Percentiles rank a stretch among this genome's conserved stretches.
Evolutionary conservation across 1,284 basidiomycete genomes (phyloP).

Genomic region (Microbotryum lychnidis-dioicae): DNA sequence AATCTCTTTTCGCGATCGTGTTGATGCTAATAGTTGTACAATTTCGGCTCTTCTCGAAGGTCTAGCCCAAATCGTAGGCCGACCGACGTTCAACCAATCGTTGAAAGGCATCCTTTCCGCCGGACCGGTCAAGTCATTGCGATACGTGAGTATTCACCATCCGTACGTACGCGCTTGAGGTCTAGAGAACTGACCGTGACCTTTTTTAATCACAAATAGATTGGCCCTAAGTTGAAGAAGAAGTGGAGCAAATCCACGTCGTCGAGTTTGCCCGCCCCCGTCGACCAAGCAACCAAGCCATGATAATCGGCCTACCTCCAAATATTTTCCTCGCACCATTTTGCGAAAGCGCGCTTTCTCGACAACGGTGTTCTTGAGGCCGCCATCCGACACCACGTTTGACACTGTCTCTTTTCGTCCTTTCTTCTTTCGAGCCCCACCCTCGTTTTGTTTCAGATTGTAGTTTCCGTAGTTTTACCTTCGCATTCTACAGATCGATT

Average conservation of each 20-base stretch:
- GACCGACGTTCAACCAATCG: slow-evolving; percentile 73
- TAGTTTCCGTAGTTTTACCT: no score
- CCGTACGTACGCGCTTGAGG: slow-evolving; percentile 56
- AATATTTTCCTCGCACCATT: no score
- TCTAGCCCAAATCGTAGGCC: slow-evolving; percentile 58
- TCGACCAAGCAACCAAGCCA: no score
- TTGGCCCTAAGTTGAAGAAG: slow-evolving; percentile 8
- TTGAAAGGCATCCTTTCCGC: slow-evolving; percentile 79
- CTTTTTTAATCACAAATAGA: background rate
- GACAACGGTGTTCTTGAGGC: no score
- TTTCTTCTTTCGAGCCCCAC: no score
- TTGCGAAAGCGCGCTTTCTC: no score
- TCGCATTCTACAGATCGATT: no score
- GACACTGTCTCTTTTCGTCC: no score
- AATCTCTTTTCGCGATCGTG: no score
- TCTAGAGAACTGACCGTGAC: slow-evolving; percentile 36
- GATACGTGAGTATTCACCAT: slow-evolving; percentile 48
- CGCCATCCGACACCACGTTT: no score
- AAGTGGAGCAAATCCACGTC: slow-evolving; percentile 2
- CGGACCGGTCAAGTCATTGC: slow-evolving; percentile 65
- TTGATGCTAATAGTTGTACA: background rate
- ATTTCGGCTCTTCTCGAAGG: slow-evolving; percentile 1
- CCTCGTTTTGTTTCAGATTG: no score
- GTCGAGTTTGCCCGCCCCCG: background rate
- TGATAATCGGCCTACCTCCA: no score